Evolutionary conservation across 257 asterid species (phyloP), one percentile per base, ranked within the genome.

Genomic region (Solanum habrochaites): DNA sequence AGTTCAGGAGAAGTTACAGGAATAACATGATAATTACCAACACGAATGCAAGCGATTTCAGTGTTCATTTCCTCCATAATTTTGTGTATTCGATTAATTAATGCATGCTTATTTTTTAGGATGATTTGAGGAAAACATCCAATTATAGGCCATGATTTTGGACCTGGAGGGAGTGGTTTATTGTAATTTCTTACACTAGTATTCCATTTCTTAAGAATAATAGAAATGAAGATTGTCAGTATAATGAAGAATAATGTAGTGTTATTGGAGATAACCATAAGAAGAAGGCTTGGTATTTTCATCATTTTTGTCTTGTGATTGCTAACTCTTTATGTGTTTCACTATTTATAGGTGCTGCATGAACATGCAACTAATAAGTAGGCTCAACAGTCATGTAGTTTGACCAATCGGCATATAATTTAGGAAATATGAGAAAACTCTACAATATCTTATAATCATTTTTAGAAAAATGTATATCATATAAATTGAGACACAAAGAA

Each of bases 1-100:
- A 90, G 88, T 5, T 90, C 89, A 21, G 88, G 90, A 29, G 90
- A 88, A 2, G 85, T 78, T 73, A 90, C 88, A 8, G 87, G 62
- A 75, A 89, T 85, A 5, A 85, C 43, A 13, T 81, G 47, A 16
- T 29, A n/a, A 7, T 1, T 13, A 5, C 83, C 87, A 0, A 89
- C 12, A 39, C 83, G 89, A 15, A 88, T 86, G 49, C 85, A 86
- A 20, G 87, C 85, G 58, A 88, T 88, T 23, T 88, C 85, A 3
- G 90, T 39, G 29, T 82, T 29, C 45, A 43, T 82, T 82, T 88
- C 90, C 21, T 81, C 52, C 90, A 88, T 85, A n/a, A 86, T n/a
- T 7, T 86, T 45, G 74, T 88, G 87, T 40, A 88, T 86, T 82
- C 82, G 72, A 8, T 70, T 14, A 39, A 23, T 18, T 47, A 45